phyloP scores from a whole-genome alignment of 2,329 filamentous ascomycete species.

The Botrytis sinoallii region DNA sequence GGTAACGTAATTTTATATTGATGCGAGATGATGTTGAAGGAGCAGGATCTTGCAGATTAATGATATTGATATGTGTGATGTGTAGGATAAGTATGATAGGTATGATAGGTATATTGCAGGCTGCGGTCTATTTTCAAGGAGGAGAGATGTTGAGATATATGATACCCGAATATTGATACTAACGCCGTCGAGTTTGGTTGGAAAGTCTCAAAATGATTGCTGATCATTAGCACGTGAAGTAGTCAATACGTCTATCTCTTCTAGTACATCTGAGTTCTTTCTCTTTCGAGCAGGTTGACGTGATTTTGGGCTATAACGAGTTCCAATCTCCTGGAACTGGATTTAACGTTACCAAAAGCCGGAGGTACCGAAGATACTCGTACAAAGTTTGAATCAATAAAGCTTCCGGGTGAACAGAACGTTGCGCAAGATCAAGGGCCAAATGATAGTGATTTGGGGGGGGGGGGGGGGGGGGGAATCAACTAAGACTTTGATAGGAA shows the following conservation, averaged over 20 bases:
- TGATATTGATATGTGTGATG: background rate
- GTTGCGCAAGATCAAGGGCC: slow-evolving; percentile 21
- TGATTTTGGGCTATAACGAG: slow-evolving; percentile 26
- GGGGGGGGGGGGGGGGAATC: background rate
- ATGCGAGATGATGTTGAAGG: slow-evolving; percentile 14
- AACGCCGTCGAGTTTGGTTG: slow-evolving; percentile 19
- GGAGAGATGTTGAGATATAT: slow-evolving; percentile 20
- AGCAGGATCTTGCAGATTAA: slow-evolving; percentile 13
- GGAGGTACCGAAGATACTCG: slow-evolving; percentile 27
- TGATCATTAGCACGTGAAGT: slow-evolving; percentile 21
- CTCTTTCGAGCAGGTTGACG: slow-evolving; percentile 17
- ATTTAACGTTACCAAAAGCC: slow-evolving; percentile 27
- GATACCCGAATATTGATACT: slow-evolving; percentile 19
- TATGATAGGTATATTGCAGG: slow-evolving; percentile 8
- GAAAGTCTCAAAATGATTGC: slow-evolving; percentile 15
- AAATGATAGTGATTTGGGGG: background rate
- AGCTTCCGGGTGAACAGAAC: slow-evolving; percentile 22
- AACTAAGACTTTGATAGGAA: slow-evolving; percentile 18
- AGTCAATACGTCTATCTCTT: slow-evolving; percentile 8
- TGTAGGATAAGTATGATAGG: background rate
- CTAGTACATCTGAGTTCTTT: slow-evolving; percentile 22
- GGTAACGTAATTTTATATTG: slow-evolving; percentile 17
- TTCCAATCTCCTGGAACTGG: slow-evolving; percentile 26
- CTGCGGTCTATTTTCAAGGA: background rate
- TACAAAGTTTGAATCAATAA: slow-evolving; percentile 27